These are phyloP conservation scores for Rutstroemia sp. DNA, from an alignment of 2,329 filamentous ascomycete genomes.

Conservation along the genomic window DNA sequence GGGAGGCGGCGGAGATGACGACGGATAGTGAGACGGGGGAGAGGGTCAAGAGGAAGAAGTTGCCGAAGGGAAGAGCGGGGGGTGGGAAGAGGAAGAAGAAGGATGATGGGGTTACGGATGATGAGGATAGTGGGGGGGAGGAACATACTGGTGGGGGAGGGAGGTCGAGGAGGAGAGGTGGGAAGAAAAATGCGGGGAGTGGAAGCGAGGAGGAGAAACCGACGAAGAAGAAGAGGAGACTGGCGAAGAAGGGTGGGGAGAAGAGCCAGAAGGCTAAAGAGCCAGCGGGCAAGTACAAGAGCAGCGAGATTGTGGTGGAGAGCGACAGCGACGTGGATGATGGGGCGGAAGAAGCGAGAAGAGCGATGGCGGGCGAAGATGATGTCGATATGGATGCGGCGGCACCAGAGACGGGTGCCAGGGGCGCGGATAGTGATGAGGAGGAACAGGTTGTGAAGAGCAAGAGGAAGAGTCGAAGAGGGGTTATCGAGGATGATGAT, in stretches of 20 bases:
- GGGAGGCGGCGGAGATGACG: conserved; percentile 71
- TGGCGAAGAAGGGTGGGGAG: conserved; percentile 26
- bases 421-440: conserved; percentile 17
- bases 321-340: conserved; percentile 29
- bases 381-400: conserved; percentile 14
- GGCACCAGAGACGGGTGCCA: not conserved
- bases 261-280: conserved; percentile 19
- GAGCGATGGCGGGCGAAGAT: conserved; percentile 23
- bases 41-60: conserved; percentile 71
- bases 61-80: conserved; percentile 33
- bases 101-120: conserved; percentile 29
- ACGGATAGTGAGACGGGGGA: conserved; percentile 78
- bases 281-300: conserved; percentile 29
- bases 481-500: conserved; percentile 28
- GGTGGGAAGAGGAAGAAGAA: conserved; percentile 37
- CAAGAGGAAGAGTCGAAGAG: conserved; percentile 22
- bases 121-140: conserved; percentile 27
- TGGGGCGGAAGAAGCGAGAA: conserved; percentile 24
- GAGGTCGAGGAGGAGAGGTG: conserved; percentile 1
- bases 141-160: not conserved
- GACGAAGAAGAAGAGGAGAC: conserved; percentile 29
- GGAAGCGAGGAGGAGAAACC: conserved; percentile 31
- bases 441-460: conserved; percentile 19
- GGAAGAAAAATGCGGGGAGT: conserved; percentile 21
- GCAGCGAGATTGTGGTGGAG: conserved; percentile 30